phyloP scores from a whole-genome alignment of 164 flowering plant species.

The Protea cynaroides region DNA sequence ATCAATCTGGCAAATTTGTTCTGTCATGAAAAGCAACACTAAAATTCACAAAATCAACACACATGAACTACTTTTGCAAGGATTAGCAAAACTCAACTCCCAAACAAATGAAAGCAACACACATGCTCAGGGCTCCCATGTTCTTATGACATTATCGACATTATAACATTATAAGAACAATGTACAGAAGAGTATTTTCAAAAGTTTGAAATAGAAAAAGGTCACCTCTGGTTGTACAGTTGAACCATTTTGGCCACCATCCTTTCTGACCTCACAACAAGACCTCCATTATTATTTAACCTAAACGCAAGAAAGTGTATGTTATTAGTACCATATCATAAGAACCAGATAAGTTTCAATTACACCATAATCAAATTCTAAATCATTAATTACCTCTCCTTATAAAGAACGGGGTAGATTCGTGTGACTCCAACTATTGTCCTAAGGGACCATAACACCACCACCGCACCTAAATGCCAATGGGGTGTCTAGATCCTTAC shows the following conservation, averaged over 20 bases:
- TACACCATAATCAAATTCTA: neutral
- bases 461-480: conserved; percentile 70
- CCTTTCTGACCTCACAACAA: conserved; percentile 78
- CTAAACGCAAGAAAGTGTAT: conserved; percentile 26
- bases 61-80: too few species aligned
- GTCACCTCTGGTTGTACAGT: conserved; percentile 62
- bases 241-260: conserved; percentile 55
- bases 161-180: neutral
- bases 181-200: neutral
- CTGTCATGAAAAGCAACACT: neutral
- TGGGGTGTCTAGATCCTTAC: conserved; percentile 57
- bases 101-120: neutral
- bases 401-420: conserved; percentile 82
- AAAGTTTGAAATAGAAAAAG: neutral
- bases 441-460: conserved; percentile 78
- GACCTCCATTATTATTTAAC: conserved; percentile 47
- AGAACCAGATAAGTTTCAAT: neutral
- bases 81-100: too few species aligned
- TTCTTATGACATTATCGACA: neutral
- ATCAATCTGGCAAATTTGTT: neutral
- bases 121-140: neutral
- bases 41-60: too few species aligned
- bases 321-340: conserved; percentile 1
- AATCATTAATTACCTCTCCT: conserved; percentile 54
- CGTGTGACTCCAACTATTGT: conserved; percentile 73